Conservation (phyloP, 1,139 yeast species). For the Candida gigantensis region DNA sequence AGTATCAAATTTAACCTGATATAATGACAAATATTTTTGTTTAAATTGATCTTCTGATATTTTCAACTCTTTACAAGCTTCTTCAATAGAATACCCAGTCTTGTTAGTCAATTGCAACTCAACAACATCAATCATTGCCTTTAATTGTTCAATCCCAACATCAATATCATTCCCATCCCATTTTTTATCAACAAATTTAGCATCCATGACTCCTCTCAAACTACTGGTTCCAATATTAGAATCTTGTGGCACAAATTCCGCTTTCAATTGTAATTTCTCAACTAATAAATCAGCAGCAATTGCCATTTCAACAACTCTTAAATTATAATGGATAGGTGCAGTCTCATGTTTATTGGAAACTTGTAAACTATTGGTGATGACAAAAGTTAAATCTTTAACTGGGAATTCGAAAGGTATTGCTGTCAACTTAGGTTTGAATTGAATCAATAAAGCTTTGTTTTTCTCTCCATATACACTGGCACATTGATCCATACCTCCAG, state of each 20-base stretch:
- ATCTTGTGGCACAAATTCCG: conserved; percentile 39
- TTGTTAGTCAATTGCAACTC: conserved; percentile 23
- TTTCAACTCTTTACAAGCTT: conserved; percentile 49
- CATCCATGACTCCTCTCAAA: conserved; percentile 63
- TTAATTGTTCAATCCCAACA: conserved; percentile 44
- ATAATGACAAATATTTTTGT: conserved; percentile 47
- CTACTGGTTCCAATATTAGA: conserved; percentile 56
- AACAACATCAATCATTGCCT: conserved; percentile 41
- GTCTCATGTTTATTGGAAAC: conserved; percentile 68
- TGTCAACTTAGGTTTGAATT: conserved; percentile 58
- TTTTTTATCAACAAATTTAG: conserved; percentile 32
- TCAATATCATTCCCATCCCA: conserved; percentile 53
- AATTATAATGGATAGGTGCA: conserved; percentile 68
- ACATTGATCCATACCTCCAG: conserved; percentile 81
- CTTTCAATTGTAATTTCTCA: conserved; percentile 39
- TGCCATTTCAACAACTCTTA: conserved; percentile 71
- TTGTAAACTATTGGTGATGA: conserved; percentile 65
- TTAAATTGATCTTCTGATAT: conserved; percentile 45
- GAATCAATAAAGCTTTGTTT: conserved; percentile 60
- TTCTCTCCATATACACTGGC: conserved; percentile 70
- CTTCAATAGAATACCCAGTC: conserved; percentile 52
- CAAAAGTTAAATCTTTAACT: conserved; percentile 48
- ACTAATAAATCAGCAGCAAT: conserved; percentile 63
- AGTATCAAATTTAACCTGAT: conserved; percentile 57
- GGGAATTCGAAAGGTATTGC: conserved; percentile 64